phyloP scores from a whole-genome alignment of 352 stramenopile genomes.

The Phytophthora cryptogea region DNA sequence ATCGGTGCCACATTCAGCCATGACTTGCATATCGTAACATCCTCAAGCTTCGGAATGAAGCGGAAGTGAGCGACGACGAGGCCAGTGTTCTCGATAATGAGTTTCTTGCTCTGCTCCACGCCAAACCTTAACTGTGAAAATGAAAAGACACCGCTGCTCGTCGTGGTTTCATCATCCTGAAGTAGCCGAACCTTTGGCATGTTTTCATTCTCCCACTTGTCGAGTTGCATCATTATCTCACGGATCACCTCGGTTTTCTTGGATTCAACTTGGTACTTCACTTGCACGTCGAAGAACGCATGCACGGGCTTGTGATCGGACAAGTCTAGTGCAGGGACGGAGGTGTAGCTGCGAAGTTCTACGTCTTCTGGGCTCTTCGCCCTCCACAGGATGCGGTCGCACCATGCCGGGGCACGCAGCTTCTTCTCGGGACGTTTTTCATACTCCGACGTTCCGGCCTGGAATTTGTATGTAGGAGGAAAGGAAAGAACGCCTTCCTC shows the following conservation, averaged over 20 bases:
- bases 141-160: constrained; percentile 62
- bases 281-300: constrained; percentile 89
- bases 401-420: constrained; percentile 97
- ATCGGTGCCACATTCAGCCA: constrained; percentile 93
- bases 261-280: constrained; percentile 92
- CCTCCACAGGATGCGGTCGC: constrained; percentile 88
- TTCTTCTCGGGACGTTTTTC: constrained; percentile 99
- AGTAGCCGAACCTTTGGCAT: constrained; percentile 92
- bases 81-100: constrained; percentile 91
- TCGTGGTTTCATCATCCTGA: constrained; percentile 39
- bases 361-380: constrained; percentile 61
- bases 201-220: constrained; percentile 97
- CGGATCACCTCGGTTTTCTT: constrained; percentile 92
- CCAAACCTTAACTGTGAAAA: constrained; percentile 73
- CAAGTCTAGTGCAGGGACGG: constrained; percentile 89
- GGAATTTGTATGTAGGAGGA: constrained; percentile 97
- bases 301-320: constrained; percentile 99
- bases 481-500: constrained; percentile 93
- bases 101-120: constrained; percentile 58
- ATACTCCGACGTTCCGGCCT: constrained; percentile 95
- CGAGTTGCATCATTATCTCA: constrained; percentile 94
- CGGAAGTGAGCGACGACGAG: constrained; percentile 95
- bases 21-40: constrained; percentile 87
- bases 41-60: constrained; percentile 92
- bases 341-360: constrained; percentile 83